Evolutionary conservation across 148 eudicot genomes (phyloP), one percentile per base, ranked within the genome.

Genomic region (Euryodendron excelsum): DNA sequence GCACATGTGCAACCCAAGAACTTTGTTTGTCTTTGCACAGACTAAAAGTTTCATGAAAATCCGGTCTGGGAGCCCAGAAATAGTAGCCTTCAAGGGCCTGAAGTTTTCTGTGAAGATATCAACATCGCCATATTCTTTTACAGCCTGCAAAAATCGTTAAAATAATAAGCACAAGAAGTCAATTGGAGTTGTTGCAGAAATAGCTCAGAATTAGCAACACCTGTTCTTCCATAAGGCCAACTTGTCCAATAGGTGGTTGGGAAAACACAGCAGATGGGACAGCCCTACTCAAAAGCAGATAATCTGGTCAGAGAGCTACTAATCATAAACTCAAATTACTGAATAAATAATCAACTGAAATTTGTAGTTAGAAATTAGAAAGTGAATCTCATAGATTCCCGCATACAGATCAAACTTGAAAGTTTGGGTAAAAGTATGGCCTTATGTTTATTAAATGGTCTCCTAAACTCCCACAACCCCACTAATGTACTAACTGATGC

Each of bases 21-120:
- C 91, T 82, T 91, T 89, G 69, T 86, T 72, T 41, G 97, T 90
- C 87, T 89, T 93, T 60, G 98, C 93, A 86, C 93, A 91, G 62
- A 87, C 94, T 36, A 96, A 61, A 63, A 96, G 91, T 89, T 96
- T 96, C 99, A 93, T 93, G 73, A 91, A 90, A 52, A 86, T 88
- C 45, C 98, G 91, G 80, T 93, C 99, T 1, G 98, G 98, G n/a
- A 93, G 97, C 65, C 99, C 99, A 72, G 99, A 93, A 73, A 96
- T 68, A 62, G 99, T 93, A 76, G 98, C 99, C 83, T 93, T 96
- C 72, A 96, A 84, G 62, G 99, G 99, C 87, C 89, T 96, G 79
- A 91, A 96, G 79, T 90, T 96, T 82, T 98, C 82, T 67, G 98
- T 90, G 77, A 52, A 96, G 78, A 96, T 82, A 83, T 96, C 98